Evolutionary conservation across 1,284 basidiomycete genomes (phyloP).

Genomic region (Puccinia brachypodii): DNA sequence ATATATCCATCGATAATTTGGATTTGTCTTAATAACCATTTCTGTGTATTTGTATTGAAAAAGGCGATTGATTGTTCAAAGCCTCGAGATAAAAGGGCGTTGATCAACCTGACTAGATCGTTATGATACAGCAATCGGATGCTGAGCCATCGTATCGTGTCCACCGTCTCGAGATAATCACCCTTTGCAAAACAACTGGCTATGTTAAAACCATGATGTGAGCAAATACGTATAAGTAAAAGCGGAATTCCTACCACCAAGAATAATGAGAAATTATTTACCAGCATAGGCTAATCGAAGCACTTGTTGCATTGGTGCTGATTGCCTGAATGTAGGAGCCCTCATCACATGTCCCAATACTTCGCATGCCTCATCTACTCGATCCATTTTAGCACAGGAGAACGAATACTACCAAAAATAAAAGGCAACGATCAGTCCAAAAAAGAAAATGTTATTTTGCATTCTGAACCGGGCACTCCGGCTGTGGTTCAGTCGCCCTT

Average conservation of each 20-base stretch:
- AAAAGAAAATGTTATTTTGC: background rate
- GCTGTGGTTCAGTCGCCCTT: background rate
- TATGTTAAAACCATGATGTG: too few species aligned
- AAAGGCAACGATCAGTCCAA: background rate
- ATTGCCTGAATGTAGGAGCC: constrained; percentile 70
- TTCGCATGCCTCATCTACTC: constrained; percentile 71
- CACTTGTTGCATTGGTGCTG: constrained; percentile 65
- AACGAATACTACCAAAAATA: constrained; percentile 72
- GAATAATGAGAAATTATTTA: background rate
- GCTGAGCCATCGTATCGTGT: constrained; percentile 72
- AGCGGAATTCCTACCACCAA: too few species aligned
- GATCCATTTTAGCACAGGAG: constrained; percentile 66
- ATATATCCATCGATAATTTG: constrained; percentile 35
- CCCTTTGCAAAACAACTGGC: constrained; percentile 70
- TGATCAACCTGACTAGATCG: constrained; percentile 69
- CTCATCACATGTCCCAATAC: constrained; percentile 74
- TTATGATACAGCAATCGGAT: constrained; percentile 73
- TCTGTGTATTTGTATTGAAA: constrained; percentile 72
- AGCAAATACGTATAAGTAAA: too few species aligned
- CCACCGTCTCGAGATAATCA: constrained; percentile 66
- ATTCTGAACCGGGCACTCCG: background rate
- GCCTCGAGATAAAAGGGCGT: constrained; percentile 70
- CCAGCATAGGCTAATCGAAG: constrained; percentile 42
- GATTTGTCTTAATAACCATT: constrained; percentile 61
- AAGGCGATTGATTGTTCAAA: constrained; percentile 70